phyloP scores from a whole-genome alignment of 1,284 basidiomycete genomes.

The Austroboletus sp. region DNA sequence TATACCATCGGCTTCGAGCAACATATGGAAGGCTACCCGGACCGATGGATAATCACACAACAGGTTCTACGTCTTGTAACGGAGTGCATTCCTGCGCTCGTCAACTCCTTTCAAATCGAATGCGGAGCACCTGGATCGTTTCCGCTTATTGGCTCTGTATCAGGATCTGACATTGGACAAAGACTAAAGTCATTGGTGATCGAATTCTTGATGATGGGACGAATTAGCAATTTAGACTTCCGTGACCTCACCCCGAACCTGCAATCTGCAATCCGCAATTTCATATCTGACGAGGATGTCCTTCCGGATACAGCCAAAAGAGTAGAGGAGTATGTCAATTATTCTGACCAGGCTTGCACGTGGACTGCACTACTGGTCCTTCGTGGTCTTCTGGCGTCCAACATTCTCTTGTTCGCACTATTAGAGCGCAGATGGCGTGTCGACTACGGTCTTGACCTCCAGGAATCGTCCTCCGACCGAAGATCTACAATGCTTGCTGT shows the following conservation, averaged over 20 bases:
- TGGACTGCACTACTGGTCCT: constrained; percentile 37
- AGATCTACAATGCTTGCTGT: not conserved
- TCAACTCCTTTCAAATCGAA: constrained; percentile 7
- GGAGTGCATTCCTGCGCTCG: constrained; percentile 6
- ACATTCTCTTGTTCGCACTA: constrained; percentile 36
- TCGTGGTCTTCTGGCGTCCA: constrained; percentile 39
- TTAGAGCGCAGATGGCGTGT: no score
- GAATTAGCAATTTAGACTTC: constrained; percentile 15
- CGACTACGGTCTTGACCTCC: constrained; percentile 42
- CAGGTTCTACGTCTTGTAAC: constrained; percentile 31
- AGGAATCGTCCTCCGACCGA: no score
- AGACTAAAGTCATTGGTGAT: constrained; percentile 21
- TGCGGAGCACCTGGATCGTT: constrained; percentile 16
- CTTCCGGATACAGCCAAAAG: constrained; percentile 15
- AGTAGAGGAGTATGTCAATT: constrained; percentile 13
- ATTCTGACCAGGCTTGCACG: constrained; percentile 1
- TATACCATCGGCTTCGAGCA: constrained; percentile 40
- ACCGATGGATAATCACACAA: constrained; percentile 42
- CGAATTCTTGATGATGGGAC: constrained; percentile 24
- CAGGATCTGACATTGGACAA: not conserved
- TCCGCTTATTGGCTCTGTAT: constrained; percentile 30
- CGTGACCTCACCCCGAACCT: not conserved
- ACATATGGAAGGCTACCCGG: constrained; percentile 38
- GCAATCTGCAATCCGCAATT: constrained; percentile 14
- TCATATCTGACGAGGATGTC: constrained; percentile 16